Percentiles rank a stretch among this genome's conserved stretches.
These are phyloP conservation scores for Eucalyptus curtisii DNA, from an alignment of 345 rosid genomes.

Conservation along the genomic window DNA sequence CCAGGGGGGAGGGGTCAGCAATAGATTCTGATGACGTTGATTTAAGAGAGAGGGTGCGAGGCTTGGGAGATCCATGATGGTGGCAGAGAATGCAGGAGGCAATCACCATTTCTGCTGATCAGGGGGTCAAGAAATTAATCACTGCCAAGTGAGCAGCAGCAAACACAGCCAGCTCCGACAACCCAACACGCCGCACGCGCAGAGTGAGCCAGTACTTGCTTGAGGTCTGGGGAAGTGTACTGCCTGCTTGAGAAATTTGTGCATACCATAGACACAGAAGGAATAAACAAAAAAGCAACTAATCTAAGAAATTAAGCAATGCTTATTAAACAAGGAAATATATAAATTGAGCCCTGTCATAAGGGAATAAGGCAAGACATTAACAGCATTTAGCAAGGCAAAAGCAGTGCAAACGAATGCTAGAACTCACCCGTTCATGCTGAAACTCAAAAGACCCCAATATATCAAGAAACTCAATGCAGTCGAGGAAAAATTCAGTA, in stretches of 20 bases:
- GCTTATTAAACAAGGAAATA: not conserved
- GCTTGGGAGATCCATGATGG: not conserved
- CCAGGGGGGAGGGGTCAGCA: not conserved
- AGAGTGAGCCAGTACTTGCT: not conserved
- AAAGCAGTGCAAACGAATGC: not conserved
- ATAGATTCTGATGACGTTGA: not conserved
- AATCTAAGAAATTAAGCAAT: not conserved
- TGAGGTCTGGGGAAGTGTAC: not conserved
- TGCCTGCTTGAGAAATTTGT: not conserved
- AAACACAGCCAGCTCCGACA: not conserved
- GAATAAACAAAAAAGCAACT: not conserved
- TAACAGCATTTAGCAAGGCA: not conserved
- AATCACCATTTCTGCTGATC: not conserved
- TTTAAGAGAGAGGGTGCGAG: not conserved
- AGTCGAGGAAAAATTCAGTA: conserved; percentile 24
- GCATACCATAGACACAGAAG: not conserved
- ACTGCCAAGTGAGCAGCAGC: not conserved
- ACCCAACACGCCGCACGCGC: not conserved
- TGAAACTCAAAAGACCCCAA: conserved; percentile 52
- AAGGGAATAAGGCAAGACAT: not conserved
- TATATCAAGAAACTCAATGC: conserved; percentile 30
- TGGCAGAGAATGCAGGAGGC: not conserved
- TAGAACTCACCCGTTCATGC: conserved; percentile 59
- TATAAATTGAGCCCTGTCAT: not conserved
- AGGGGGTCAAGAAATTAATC: not conserved